Percentiles rank a stretch among this genome's conserved stretches.
Conservation (phyloP, 768 basidiomycete species). For the Lactarius deliciosus region DNA sequence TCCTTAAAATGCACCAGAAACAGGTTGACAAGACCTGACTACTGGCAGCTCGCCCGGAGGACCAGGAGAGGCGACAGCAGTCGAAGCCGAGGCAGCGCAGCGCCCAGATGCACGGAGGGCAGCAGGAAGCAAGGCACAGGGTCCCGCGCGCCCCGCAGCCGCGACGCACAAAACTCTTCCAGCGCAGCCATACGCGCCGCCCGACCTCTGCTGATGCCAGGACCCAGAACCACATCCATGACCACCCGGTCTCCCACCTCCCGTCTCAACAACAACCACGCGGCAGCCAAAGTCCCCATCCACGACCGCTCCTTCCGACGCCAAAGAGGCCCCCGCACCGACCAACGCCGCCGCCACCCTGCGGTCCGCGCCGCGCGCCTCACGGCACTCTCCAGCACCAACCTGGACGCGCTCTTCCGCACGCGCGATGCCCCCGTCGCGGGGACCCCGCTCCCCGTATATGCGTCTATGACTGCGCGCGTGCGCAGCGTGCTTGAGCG, state of each 20-base stretch:
- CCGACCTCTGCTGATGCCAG: not conserved
- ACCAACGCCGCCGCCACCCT: not conserved
- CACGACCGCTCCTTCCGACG: not conserved
- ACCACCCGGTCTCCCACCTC: not conserved
- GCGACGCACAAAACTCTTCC: not conserved
- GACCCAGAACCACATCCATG: slow-evolving; percentile 3
- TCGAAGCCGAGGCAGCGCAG: not conserved
- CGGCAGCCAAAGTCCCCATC: not conserved
- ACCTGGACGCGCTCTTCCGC: slow-evolving; percentile 25
- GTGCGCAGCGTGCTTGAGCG: slow-evolving; percentile 38
- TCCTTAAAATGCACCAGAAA: slow-evolving; percentile 6
- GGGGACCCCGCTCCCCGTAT: not conserved
- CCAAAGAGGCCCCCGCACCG: not conserved
- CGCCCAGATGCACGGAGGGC: not conserved
- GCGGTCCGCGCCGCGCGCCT: slow-evolving; percentile 7
- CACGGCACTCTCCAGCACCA: slow-evolving; percentile 15
- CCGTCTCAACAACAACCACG: not conserved
- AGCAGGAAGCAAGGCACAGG: not conserved
- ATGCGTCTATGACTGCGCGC: slow-evolving; percentile 28
- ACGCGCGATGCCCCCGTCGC: not conserved
- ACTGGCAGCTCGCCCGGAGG: not conserved
- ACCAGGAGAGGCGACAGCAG: not conserved
- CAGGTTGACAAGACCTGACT: not conserved
- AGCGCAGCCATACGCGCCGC: not conserved
- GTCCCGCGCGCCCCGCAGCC: not conserved